Percentiles rank a stretch among this genome's conserved stretches.
These are phyloP conservation scores for Firmiana major DNA, from an alignment of 345 rosid species.

Conservation along the genomic window DNA sequence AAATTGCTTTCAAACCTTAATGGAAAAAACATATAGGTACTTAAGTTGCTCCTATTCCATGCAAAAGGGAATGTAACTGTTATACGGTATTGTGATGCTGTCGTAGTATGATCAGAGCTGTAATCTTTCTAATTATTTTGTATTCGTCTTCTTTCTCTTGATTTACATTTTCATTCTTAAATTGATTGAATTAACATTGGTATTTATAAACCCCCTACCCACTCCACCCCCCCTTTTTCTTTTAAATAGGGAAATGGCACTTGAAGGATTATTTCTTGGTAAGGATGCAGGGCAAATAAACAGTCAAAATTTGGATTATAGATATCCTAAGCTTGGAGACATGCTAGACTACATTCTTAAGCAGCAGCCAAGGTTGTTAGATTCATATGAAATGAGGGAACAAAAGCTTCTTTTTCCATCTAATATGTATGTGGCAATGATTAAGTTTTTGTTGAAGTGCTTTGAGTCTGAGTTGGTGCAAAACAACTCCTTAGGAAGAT, in stretches of 20 bases:
- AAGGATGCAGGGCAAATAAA: slow-evolving; percentile 44
- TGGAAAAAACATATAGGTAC: background rate
- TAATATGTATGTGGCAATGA: slow-evolving; percentile 67
- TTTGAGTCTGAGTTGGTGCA: slow-evolving; percentile 71
- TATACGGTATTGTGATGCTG: background rate
- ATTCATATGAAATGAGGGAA: slow-evolving; percentile 60
- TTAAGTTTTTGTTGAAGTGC: slow-evolving; percentile 74
- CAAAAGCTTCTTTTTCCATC: slow-evolving; percentile 82
- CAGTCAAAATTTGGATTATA: slow-evolving; percentile 41
- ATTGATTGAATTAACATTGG: background rate
- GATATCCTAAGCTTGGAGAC: slow-evolving; percentile 64
- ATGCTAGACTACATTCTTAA: slow-evolving; percentile 71
- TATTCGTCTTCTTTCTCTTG: background rate
- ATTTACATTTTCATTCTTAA: slow-evolving; percentile 13
- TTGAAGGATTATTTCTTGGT: slow-evolving; percentile 70
- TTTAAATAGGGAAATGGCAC: slow-evolving; percentile 73
- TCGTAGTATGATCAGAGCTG: too few species aligned
- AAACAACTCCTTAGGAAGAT: slow-evolving; percentile 43
- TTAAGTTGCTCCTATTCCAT: background rate
- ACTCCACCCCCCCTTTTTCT: background rate
- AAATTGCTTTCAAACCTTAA: background rate
- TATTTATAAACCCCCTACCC: background rate
- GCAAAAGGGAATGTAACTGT: background rate
- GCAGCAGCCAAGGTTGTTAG: slow-evolving; percentile 71
- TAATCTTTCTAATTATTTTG: background rate